A percentile compares a stretch with the other conserved stretches of the same genome.
phyloP scores from a whole-genome alignment of 352 stramenopile species.

The Globisporangium irregulare region DNA sequence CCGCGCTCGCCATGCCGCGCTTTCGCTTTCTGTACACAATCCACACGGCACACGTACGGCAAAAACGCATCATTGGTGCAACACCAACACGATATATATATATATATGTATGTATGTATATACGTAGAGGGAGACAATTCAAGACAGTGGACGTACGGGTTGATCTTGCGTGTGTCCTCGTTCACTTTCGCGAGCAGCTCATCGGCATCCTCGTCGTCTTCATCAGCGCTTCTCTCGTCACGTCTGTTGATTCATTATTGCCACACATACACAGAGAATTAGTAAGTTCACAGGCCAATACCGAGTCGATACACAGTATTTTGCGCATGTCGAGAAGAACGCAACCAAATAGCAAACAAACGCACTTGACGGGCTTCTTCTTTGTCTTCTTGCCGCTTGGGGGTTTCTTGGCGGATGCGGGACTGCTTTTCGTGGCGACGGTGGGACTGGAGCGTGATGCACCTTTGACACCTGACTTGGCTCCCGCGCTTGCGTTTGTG shows the following conservation, averaged over 20 bases:
- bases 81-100: neutral
- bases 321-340: neutral
- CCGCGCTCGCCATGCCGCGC: conserved; percentile 19
- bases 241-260: neutral
- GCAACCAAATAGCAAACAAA: neutral
- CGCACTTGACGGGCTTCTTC: conserved; percentile 9
- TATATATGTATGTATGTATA: neutral
- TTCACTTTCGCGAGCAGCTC: conserved; percentile 43
- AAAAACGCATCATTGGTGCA: neutral
- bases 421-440: neutral
- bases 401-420: neutral
- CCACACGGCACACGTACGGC: neutral
- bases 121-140: neutral
- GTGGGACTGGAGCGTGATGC: neutral
- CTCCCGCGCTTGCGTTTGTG: neutral
- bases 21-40: conserved; percentile 26
- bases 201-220: conserved; percentile 31
- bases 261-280: neutral
- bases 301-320: neutral
- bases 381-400: neutral
- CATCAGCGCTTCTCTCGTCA: conserved; percentile 11
- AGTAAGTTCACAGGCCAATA: neutral
- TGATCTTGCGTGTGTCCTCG: conserved; percentile 38
- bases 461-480: conserved; percentile 4
- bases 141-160: conserved; percentile 12